These are phyloP conservation scores for Claviceps humidiphila DNA, from an alignment of 2,329 filamentous ascomycete species.

Conservation along the genomic window DNA sequence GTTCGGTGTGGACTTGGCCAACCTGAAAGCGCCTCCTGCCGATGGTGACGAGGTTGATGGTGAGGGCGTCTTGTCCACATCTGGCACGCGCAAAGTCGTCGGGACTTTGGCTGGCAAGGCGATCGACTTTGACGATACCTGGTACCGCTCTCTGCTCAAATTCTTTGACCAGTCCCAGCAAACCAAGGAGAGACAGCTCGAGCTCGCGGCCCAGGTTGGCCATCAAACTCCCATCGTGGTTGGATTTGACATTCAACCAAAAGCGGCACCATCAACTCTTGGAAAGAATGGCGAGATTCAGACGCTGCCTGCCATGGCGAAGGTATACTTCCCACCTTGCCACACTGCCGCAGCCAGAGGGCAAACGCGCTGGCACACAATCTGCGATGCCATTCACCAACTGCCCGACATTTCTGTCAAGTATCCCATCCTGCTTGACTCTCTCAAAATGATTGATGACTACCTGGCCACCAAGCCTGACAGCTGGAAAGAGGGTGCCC, in stretches of 20 bases:
- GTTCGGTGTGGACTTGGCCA: not conserved
- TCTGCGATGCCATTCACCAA: not conserved
- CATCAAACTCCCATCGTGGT: not conserved
- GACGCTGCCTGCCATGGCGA: not conserved
- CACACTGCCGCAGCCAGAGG: not conserved
- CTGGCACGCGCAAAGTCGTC: not conserved
- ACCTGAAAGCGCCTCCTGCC: not conserved
- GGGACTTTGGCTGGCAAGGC: not conserved
- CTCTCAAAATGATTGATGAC: not conserved
- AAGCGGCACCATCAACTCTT: not conserved
- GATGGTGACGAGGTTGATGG: too few relatives aligned
- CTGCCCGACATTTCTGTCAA: not conserved
- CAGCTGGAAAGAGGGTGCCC: not conserved
- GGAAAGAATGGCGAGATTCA: not conserved
- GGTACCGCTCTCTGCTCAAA: not conserved
- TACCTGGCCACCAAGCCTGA: not conserved
- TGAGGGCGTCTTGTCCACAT: not conserved
- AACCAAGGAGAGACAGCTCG: not conserved
- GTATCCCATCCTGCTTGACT: not conserved
- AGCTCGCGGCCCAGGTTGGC: not conserved
- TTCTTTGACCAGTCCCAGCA: not conserved
- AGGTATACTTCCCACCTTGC: not conserved
- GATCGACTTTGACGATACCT: not conserved
- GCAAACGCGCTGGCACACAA: not conserved
- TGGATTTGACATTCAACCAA: not conserved